A percentile compares a stretch with the other conserved stretches of the same genome.
phyloP scores from a whole-genome alignment of 148 eudicot genomes.

The Agrostemma githago region DNA sequence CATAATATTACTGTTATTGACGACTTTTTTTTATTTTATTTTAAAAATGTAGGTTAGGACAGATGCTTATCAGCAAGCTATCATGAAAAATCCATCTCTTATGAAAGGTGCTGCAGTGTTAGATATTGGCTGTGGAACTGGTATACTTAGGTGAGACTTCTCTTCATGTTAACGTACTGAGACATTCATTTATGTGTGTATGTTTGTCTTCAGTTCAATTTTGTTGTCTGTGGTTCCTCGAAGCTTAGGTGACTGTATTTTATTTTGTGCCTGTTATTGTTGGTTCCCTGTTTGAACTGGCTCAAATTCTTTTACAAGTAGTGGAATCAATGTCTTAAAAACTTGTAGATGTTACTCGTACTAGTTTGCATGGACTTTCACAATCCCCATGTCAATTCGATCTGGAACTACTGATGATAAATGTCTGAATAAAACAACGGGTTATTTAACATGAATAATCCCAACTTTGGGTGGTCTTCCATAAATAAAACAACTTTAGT shows the following conservation, averaged over 20 bases:
- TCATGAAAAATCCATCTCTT: conserved; percentile 74
- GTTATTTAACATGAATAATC: too few relatives aligned
- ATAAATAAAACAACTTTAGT: too few relatives aligned
- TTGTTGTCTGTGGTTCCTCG: not conserved
- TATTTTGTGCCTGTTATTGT: not conserved
- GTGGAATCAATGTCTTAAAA: not conserved
- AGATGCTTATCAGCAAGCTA: conserved; percentile 83
- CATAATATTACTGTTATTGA: not conserved
- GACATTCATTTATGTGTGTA: not conserved
- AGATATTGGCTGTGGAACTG: conserved; percentile 98
- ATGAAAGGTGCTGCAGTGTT: conserved; percentile 62
- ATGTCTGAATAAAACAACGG: too few relatives aligned
- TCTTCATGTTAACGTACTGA: not conserved
- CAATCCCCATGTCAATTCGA: too few relatives aligned
- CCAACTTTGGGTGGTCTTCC: too few relatives aligned
- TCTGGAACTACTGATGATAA: too few relatives aligned
- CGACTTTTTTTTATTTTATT: conserved; percentile 3
- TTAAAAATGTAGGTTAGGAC: conserved; percentile 61
- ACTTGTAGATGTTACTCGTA: not conserved
- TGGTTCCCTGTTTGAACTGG: not conserved
- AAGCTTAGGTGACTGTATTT: not conserved
- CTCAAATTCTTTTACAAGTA: not conserved
- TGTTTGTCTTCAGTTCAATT: conserved; percentile 2
- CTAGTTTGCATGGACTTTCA: not conserved
- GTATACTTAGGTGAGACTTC: conserved; percentile 72